Conservation (phyloP, 192 early-diverging fungal species). For the Dimargaris cristalligena region DNA sequence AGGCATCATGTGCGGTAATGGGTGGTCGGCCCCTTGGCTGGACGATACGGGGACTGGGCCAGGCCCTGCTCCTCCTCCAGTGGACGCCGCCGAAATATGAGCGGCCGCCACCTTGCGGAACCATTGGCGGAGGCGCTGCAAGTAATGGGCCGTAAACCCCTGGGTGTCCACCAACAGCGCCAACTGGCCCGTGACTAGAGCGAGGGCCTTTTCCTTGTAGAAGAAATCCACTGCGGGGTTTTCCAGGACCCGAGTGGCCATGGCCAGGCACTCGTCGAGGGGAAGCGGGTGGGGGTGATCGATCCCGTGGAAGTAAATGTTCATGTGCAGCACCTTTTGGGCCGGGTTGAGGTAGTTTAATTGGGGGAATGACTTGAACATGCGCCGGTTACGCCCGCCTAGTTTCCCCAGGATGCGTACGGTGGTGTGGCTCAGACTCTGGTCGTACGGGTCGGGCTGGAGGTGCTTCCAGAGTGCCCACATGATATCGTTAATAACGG, state of each 20-base stretch:
- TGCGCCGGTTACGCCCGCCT: slow-evolving; percentile 87
- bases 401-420: slow-evolving; percentile 92
- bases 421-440: slow-evolving; percentile 63
- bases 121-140: neutral
- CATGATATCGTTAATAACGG: slow-evolving; percentile 91
- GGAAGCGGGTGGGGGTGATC: slow-evolving; percentile 28
- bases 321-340: neutral
- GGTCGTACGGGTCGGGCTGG: slow-evolving; percentile 70
- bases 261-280: slow-evolving; percentile 36
- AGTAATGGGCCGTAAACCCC: neutral
- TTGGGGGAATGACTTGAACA: slow-evolving; percentile 38
- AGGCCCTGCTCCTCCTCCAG: too few species aligned
- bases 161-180: slow-evolving; percentile 42
- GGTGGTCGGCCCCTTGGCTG: neutral
- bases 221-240: slow-evolving; percentile 27
- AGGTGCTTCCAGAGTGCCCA: slow-evolving; percentile 83
- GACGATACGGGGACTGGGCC: neutral
- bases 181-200: slow-evolving; percentile 47
- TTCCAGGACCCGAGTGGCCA: slow-evolving; percentile 37
- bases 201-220: slow-evolving; percentile 42
- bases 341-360: neutral
- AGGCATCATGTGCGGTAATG: neutral
- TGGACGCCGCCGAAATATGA: neutral
- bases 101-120: too few species aligned
- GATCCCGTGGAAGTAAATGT: neutral